phyloP scores from a whole-genome alignment of 2,329 filamentous ascomycete genomes.

The Diaporthe amygdali region DNA sequence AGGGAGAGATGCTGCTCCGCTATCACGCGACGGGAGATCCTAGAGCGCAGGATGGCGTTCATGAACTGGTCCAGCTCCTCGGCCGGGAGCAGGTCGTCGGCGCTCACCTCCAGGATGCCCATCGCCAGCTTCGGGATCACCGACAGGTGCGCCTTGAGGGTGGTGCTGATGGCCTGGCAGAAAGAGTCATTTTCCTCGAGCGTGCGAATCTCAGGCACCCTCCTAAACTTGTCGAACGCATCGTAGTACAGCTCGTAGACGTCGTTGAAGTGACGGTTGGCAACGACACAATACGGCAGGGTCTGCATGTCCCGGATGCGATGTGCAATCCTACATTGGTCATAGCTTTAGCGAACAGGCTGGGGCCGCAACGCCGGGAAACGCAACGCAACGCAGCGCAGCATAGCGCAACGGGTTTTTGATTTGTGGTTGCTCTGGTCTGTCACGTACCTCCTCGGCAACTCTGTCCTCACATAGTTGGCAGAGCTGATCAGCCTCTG shows the following conservation, averaged over 20 bases:
- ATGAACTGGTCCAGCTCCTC: conserved; percentile 91
- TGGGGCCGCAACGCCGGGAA: neutral
- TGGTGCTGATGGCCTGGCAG: conserved; percentile 80
- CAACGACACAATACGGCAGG: conserved; percentile 92
- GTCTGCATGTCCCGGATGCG: conserved; percentile 97
- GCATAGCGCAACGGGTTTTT: neutral
- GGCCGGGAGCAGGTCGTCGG: conserved; percentile 71
- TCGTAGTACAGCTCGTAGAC: conserved; percentile 97
- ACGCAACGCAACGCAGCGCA: neutral
- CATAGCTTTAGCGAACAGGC: conserved; percentile 9
- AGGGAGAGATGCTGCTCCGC: conserved; percentile 96
- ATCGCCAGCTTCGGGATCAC: conserved; percentile 95
- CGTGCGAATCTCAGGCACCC: conserved; percentile 80
- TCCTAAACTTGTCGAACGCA: conserved; percentile 91
- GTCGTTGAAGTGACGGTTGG: conserved; percentile 91
- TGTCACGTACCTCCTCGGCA: conserved; percentile 74
- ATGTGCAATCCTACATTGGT: conserved; percentile 74
- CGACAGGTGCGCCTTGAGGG: conserved; percentile 84
- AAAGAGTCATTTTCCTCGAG: conserved; percentile 89
- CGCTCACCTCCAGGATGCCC: conserved; percentile 87
- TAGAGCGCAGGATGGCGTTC: conserved; percentile 88
- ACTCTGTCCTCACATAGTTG: conserved; percentile 95
- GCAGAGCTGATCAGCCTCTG: conserved; percentile 88
- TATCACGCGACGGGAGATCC: conserved; percentile 94
- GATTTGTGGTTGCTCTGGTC: neutral